Percentiles rank a stretch among this genome's conserved stretches.
Conservation (phyloP, 1,284 basidiomycete species). For the Naganishia sp. region DNA sequence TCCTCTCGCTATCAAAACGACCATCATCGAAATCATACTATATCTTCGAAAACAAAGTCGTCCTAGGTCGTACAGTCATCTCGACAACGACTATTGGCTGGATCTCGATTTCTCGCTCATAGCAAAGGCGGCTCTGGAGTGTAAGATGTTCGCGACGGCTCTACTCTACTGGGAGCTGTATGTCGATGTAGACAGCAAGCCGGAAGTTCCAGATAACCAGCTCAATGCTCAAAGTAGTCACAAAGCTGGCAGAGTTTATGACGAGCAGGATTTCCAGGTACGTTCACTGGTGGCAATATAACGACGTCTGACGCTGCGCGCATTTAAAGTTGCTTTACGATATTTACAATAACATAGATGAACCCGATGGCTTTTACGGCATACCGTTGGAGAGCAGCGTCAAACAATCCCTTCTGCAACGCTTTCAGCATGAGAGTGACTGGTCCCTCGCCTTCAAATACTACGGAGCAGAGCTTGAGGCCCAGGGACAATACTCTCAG, state of each 20-base stretch:
- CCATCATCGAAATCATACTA: constrained; percentile 75
- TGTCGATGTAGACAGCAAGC: constrained; percentile 58
- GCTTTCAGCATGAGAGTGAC: constrained; percentile 87
- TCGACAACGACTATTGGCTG: constrained; percentile 80
- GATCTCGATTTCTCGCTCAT: constrained; percentile 73
- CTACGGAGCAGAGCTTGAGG: constrained; percentile 80
- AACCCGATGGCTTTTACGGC: constrained; percentile 97
- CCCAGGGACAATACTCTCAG: constrained; percentile 49
- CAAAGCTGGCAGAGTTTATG: neutral
- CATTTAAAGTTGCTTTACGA: constrained; percentile 70
- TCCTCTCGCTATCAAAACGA: constrained; percentile 59
- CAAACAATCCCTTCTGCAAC: constrained; percentile 72
- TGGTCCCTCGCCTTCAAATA: constrained; percentile 89
- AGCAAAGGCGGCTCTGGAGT: constrained; percentile 70
- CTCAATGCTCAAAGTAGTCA: neutral
- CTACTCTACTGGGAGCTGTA: constrained; percentile 86
- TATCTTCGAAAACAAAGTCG: constrained; percentile 72
- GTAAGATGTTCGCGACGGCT: constrained; percentile 82
- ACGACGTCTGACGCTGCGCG: constrained; percentile 54
- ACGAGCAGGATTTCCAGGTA: neutral
- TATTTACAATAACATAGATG: constrained; percentile 92
- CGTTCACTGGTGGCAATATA: neutral
- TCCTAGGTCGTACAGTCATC: constrained; percentile 56
- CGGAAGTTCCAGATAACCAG: constrained; percentile 1
- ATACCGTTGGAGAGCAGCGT: constrained; percentile 72